Conservation (phyloP, 495 filamentous ascomycete species). For the Geopyxis carbonaria region DNA sequence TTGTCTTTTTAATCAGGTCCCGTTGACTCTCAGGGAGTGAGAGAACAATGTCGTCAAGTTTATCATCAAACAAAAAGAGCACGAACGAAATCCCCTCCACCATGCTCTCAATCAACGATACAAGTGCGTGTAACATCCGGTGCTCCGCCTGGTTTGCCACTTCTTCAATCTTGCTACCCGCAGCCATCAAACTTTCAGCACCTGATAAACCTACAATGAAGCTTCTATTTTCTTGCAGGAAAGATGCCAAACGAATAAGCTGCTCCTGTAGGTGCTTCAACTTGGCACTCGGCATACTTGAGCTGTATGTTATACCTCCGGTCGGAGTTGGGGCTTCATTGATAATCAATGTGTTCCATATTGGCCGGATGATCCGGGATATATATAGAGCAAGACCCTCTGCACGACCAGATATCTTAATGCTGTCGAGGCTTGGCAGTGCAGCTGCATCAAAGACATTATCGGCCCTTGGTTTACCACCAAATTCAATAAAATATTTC, state of each 20-base stretch:
- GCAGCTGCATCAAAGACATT: conserved; percentile 22
- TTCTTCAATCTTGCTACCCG: conserved; percentile 68
- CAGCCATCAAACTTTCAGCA: conserved; percentile 55
- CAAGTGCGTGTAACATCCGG: conserved; percentile 70
- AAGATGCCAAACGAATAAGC: conserved; percentile 56
- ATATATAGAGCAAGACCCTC: conserved; percentile 77
- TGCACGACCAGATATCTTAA: conserved; percentile 74
- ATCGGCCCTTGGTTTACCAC: conserved; percentile 53
- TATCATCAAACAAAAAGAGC: conserved; percentile 79
- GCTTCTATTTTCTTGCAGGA: conserved; percentile 65
- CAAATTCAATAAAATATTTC: conserved; percentile 74
- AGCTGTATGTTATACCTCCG: conserved; percentile 33
- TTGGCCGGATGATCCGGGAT: conserved; percentile 59
- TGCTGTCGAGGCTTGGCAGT: conserved; percentile 49
- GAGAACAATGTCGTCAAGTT: conserved; percentile 71
- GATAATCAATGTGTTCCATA: conserved; percentile 57
- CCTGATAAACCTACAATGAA: conserved; percentile 87
- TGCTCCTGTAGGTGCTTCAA: conserved; percentile 61
- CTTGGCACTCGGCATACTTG: conserved; percentile 45
- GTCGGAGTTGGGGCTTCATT: conserved; percentile 12
- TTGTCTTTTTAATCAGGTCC: conserved; percentile 53
- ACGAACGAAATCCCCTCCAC: conserved; percentile 95
- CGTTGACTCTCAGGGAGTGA: conserved; percentile 52
- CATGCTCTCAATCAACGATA: conserved; percentile 63
- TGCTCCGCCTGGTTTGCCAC: conserved; percentile 82